Conservation (phyloP, 2,329 filamentous ascomycete species). For the Stachybotrys echinatus region DNA sequence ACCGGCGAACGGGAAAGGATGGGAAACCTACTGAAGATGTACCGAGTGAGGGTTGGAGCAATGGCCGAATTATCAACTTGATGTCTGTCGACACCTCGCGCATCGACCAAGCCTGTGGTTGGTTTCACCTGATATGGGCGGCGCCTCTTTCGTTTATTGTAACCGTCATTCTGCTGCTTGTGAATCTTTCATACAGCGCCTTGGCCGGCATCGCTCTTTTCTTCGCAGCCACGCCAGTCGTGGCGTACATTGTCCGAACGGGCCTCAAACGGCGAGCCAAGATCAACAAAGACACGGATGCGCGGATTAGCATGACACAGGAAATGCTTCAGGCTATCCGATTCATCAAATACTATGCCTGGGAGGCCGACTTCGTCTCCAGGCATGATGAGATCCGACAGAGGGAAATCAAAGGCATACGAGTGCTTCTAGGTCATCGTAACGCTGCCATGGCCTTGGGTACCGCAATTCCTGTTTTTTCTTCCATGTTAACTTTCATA, state of each 20-base stretch:
- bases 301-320: background rate
- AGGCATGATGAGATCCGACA: slow-evolving; percentile 53
- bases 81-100: slow-evolving; percentile 5
- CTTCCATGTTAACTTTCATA: background rate
- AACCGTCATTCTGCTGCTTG: slow-evolving; percentile 1
- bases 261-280: slow-evolving; percentile 1
- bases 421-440: background rate
- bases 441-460: background rate
- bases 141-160: slow-evolving; percentile 2
- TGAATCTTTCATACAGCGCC: slow-evolving; percentile 6
- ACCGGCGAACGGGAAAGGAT: background rate
- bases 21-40: background rate
- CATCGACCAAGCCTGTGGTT: slow-evolving; percentile 4
- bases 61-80: background rate
- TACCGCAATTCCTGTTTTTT: background rate
- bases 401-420: slow-evolving; percentile 45
- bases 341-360: slow-evolving; percentile 69
- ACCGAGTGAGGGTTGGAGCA: background rate
- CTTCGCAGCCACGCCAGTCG: slow-evolving; percentile 1
- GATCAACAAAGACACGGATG: slow-evolving; percentile 2
- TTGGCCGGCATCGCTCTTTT: slow-evolving; percentile 3
- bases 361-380: slow-evolving; percentile 62
- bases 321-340: slow-evolving; percentile 67
- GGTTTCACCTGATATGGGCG: slow-evolving; percentile 5
- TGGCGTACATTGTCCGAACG: slow-evolving; percentile 1